phyloP scores from a whole-genome alignment of 2,329 filamentous ascomycete genomes.

The Gyromitra esculenta region DNA sequence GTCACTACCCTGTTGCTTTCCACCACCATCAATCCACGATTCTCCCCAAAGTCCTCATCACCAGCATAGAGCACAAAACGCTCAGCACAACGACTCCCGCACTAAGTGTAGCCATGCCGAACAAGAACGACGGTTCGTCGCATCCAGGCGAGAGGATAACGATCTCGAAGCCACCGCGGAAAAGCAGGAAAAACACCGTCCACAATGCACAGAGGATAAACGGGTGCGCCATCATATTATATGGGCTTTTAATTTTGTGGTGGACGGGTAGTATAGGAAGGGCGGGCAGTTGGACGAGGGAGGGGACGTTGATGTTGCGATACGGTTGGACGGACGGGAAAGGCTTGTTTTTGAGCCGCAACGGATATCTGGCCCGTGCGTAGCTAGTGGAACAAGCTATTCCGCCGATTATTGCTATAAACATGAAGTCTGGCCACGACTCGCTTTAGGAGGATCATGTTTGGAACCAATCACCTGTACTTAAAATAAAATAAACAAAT shows the following conservation, averaged over 20 bases:
- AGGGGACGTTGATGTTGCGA: slow-evolving; percentile 1
- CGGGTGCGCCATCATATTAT: slow-evolving; percentile 29
- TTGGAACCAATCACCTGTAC: too few relatives aligned
- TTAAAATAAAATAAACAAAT: too few relatives aligned
- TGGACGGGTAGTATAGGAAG: neutral
- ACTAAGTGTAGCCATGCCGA: slow-evolving; percentile 34
- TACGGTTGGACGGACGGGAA: neutral
- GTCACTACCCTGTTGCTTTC: too few relatives aligned
- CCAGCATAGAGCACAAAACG: slow-evolving; percentile 33
- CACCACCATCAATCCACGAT: slow-evolving; percentile 19
- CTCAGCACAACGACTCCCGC: slow-evolving; percentile 30
- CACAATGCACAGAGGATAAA: slow-evolving; percentile 41
- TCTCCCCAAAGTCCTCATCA: slow-evolving; percentile 37
- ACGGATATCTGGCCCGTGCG: neutral
- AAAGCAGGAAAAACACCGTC: slow-evolving; percentile 38
- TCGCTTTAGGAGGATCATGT: too few relatives aligned
- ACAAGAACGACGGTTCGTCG: slow-evolving; percentile 31
- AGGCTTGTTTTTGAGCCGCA: slow-evolving; percentile 34
- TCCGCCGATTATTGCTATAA: too few relatives aligned
- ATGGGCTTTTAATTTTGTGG: neutral
- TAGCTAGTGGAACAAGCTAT: neutral
- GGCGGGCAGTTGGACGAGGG: too few relatives aligned
- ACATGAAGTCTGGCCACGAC: too few relatives aligned
- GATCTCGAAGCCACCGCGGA: slow-evolving; percentile 44
- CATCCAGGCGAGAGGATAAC: slow-evolving; percentile 36